Conservation (phyloP, 352 stramenopile genomes). For the Pythium plurisporium region DNA sequence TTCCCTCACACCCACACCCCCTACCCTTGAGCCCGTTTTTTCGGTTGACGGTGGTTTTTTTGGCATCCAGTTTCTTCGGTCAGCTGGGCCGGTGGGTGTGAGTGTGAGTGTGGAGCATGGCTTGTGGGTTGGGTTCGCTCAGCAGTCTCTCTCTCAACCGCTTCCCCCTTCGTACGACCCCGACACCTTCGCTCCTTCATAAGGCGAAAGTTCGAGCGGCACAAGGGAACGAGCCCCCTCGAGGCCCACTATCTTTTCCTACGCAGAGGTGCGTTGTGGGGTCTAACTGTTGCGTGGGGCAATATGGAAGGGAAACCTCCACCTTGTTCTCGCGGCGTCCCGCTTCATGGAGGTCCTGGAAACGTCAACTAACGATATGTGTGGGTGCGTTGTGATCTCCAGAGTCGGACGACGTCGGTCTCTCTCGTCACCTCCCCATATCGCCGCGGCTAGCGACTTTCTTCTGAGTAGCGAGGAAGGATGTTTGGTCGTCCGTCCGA, state of each 20-base stretch:
- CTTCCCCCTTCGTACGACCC: not conserved
- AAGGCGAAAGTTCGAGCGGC: not conserved
- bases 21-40: conserved; percentile 1
- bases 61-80: conserved; percentile 8
- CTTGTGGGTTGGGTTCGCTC: not conserved
- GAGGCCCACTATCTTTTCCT: conserved; percentile 15
- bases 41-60: not conserved
- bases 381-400: not conserved
- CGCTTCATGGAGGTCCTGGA: not conserved
- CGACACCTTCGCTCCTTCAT: not conserved
- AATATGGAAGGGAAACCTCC: not conserved
- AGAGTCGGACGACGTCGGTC: conserved; percentile 8
- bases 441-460: not conserved
- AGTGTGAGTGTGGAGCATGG: not conserved
- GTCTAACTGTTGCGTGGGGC: not conserved
- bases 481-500: conserved; percentile 46
- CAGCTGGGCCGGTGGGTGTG: not conserved
- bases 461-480: not conserved
- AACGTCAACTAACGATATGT: not conserved
- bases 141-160: conserved; percentile 1
- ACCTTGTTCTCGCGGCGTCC: not conserved
- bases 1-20: conserved; percentile 4
- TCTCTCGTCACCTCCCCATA: conserved; percentile 17
- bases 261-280: conserved; percentile 18
- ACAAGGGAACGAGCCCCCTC: conserved; percentile 2